Conservation (phyloP, 108 stramenopile species). For the Fragilaria radians region DNA sequence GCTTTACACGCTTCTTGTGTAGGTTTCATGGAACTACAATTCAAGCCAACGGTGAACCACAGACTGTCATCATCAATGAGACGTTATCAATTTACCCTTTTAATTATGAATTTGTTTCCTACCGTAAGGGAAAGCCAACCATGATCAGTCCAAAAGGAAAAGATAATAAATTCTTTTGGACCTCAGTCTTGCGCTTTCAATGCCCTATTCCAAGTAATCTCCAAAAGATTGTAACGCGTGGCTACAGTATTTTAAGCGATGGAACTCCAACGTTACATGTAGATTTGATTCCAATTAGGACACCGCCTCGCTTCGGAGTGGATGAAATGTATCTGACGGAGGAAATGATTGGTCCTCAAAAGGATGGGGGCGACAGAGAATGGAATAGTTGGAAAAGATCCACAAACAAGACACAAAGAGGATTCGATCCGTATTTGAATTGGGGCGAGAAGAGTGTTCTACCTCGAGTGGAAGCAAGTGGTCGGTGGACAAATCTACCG, state of each 20-base stretch:
- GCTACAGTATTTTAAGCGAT: conserved; percentile 55
- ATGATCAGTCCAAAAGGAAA: conserved; percentile 57
- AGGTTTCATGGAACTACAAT: conserved; percentile 74
- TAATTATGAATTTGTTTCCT: conserved; percentile 76
- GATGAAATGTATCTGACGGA: conserved; percentile 61
- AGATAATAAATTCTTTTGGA: conserved; percentile 69
- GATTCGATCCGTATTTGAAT: conserved; percentile 45
- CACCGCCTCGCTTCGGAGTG: conserved; percentile 69
- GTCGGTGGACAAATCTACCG: conserved; percentile 85
- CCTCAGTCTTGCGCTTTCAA: conserved; percentile 67
- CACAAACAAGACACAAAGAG: conserved; percentile 6
- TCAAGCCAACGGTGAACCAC: no score
- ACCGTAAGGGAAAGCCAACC: conserved; percentile 41
- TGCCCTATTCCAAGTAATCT: conserved; percentile 68
- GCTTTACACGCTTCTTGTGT: conserved; percentile 82
- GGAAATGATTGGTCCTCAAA: no score
- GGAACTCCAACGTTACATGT: conserved; percentile 56
- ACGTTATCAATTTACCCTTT: conserved; percentile 57
- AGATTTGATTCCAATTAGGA: conserved; percentile 80
- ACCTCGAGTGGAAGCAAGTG: conserved; percentile 63
- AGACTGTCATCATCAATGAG: no score
- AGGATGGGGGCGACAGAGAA: no score
- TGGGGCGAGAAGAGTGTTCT: conserved; percentile 72
- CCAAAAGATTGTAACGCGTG: conserved; percentile 36
- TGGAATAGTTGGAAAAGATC: conserved; percentile 39